Percentiles rank a stretch among this genome's conserved stretches.
phyloP scores from a whole-genome alignment of 2,329 filamentous ascomycete species.

The Magnaporthiopsis incrustans region DNA sequence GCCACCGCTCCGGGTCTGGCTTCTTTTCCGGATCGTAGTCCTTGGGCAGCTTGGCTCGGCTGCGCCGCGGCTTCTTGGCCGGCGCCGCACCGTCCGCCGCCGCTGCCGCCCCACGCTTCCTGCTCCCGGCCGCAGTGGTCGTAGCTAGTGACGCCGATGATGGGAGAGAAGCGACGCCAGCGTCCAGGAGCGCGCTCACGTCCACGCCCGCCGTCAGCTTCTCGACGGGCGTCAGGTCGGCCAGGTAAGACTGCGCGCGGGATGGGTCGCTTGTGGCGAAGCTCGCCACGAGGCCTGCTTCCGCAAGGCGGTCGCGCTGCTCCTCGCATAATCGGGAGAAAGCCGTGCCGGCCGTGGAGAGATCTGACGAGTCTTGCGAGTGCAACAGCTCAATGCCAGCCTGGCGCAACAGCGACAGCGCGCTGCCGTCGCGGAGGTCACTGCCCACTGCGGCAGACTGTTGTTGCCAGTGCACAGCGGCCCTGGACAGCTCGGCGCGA shows the following conservation, averaged over 20 bases:
- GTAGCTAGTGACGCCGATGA: conserved; percentile 21
- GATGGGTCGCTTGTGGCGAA: conserved; percentile 55
- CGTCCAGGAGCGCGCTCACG: conserved; percentile 52
- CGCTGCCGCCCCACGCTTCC: conserved; percentile 34
- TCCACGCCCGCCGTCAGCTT: conserved; percentile 54
- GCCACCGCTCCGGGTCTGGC: conserved; percentile 85
- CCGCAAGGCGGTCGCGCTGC: conserved; percentile 58
- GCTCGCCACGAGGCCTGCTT: conserved; percentile 80
- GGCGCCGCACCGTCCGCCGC: conserved; percentile 20
- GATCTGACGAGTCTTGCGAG: conserved; percentile 61
- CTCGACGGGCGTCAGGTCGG: conserved; percentile 52
- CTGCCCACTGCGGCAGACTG: conserved; percentile 32
- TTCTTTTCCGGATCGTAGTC: conserved; percentile 69
- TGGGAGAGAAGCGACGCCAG: conserved; percentile 50
- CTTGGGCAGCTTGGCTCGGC: conserved; percentile 59
- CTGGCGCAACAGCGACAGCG: conserved; percentile 60
- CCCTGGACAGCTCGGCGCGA: conserved; percentile 66
- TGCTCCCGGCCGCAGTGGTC: conserved; percentile 23
- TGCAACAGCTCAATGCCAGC: conserved; percentile 77
- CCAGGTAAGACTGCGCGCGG: conserved; percentile 45
- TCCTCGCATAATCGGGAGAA: conserved; percentile 67
- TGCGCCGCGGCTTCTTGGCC: conserved; percentile 46
- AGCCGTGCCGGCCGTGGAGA: conserved; percentile 64
- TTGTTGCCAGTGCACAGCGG: conserved; percentile 71
- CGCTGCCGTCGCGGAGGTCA: conserved; percentile 23